Conservation (phyloP, 179 eudicot species). For the Nepenthes alata region DNA sequence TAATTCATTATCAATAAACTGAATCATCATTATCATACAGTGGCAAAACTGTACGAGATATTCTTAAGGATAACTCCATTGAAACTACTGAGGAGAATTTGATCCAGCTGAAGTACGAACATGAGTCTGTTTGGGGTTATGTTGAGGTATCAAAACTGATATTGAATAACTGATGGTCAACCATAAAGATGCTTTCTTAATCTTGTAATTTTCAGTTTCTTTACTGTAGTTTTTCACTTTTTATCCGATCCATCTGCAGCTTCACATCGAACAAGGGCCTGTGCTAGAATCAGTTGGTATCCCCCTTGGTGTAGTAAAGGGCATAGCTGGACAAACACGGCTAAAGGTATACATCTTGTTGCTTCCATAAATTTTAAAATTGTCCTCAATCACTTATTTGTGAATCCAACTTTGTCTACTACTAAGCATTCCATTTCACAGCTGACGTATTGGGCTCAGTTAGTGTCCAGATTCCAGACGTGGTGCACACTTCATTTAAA, state of each 20-base stretch:
- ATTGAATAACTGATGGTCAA: neutral
- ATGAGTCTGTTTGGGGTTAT: slow-evolving; percentile 80
- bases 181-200: neutral
- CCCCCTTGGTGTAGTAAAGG: slow-evolving; percentile 90
- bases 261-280: slow-evolving; percentile 98
- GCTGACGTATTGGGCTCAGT: no score
- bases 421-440: no score
- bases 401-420: no score
- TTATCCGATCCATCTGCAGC: slow-evolving; percentile 24
- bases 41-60: slow-evolving; percentile 64
- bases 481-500: no score
- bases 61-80: slow-evolving; percentile 42
- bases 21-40: slow-evolving; percentile 27
- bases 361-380: neutral
- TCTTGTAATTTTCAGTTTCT: neutral
- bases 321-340: slow-evolving; percentile 95
- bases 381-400: no score
- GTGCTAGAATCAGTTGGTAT: slow-evolving; percentile 75
- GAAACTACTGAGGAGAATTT: slow-evolving; percentile 55
- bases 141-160: slow-evolving; percentile 52
- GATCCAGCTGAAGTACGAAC: slow-evolving; percentile 56
- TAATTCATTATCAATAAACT: neutral
- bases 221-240: neutral
- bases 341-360: slow-evolving; percentile 41
- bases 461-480: no score